These are phyloP conservation scores for Candida incommunis DNA, from an alignment of 805 yeast genomes.

Conservation along the genomic window DNA sequence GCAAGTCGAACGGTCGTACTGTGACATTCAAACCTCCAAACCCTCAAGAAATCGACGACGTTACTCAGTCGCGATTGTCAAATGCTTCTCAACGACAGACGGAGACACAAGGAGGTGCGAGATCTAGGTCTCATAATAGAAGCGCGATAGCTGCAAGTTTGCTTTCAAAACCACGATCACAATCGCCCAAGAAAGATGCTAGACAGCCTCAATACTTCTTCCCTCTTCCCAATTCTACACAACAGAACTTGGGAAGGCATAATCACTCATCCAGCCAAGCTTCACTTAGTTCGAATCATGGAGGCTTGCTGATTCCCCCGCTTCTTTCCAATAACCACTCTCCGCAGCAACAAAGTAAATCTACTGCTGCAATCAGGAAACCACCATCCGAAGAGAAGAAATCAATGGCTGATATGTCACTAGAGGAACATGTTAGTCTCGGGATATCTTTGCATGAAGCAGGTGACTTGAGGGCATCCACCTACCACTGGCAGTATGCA, in stretches of 20 bases:
- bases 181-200: background rate
- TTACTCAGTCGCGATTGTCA: background rate
- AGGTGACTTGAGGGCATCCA: conserved; percentile 53
- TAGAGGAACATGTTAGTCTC: conserved; percentile 17
- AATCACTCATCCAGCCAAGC: background rate
- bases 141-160: background rate
- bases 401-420: conserved; percentile 7
- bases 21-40: background rate
- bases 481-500: conserved; percentile 52
- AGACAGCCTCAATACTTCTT: background rate
- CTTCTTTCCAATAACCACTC: background rate
- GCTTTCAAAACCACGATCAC: background rate
- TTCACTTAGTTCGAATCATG: background rate
- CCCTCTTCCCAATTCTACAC: background rate
- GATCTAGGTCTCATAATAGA: background rate
- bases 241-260: background rate
- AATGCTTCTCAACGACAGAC: background rate
- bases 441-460: conserved; percentile 30
- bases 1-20: background rate
- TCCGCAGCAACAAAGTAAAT: background rate
- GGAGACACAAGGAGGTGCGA: background rate
- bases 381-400: background rate
- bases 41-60: background rate
- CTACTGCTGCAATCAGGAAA: background rate
- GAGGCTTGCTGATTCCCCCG: background rate